Conservation (phyloP, 176 grass and related monocot genomes). For the Oryza nivara region DNA sequence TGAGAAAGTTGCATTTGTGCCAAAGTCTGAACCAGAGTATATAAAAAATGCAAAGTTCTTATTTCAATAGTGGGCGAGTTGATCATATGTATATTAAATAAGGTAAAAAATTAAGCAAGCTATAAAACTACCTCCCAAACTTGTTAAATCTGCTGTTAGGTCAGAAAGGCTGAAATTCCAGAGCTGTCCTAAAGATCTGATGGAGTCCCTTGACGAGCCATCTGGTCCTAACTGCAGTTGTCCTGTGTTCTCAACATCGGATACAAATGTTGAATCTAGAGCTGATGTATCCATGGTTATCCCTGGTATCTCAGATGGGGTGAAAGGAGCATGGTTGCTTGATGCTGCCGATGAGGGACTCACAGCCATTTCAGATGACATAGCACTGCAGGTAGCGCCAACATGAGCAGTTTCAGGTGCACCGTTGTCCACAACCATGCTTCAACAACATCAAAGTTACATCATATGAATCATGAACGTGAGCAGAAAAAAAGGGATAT, state of each 20-base stretch:
- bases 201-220: constrained; percentile 76
- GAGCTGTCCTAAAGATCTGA: constrained; percentile 83
- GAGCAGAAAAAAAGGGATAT: not conserved
- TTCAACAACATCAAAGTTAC: constrained; percentile 43
- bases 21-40: not conserved
- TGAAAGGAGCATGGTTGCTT: constrained; percentile 92
- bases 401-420: constrained; percentile 51
- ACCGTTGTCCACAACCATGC: constrained; percentile 72
- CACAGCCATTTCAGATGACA: constrained; percentile 89
- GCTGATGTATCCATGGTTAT: constrained; percentile 81
- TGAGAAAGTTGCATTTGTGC: not conserved
- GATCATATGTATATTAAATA: constrained; percentile 12
- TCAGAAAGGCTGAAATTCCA: constrained; percentile 99
- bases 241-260: constrained; percentile 61
- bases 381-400: constrained; percentile 54
- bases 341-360: constrained; percentile 90
- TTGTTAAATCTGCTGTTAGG: constrained; percentile 89
- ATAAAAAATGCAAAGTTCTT: not conserved
- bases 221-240: constrained; percentile 79
- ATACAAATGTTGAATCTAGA: constrained; percentile 73
- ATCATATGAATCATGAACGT: constrained; percentile 2
- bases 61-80: not conserved
- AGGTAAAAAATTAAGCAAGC: constrained; percentile 19
- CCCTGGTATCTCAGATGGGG: constrained; percentile 78
- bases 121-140: constrained; percentile 78